Evolutionary conservation across 345 rosid species (phyloP), one percentile per base, ranked within the genome.

Genomic region (Populus deltoides): DNA sequence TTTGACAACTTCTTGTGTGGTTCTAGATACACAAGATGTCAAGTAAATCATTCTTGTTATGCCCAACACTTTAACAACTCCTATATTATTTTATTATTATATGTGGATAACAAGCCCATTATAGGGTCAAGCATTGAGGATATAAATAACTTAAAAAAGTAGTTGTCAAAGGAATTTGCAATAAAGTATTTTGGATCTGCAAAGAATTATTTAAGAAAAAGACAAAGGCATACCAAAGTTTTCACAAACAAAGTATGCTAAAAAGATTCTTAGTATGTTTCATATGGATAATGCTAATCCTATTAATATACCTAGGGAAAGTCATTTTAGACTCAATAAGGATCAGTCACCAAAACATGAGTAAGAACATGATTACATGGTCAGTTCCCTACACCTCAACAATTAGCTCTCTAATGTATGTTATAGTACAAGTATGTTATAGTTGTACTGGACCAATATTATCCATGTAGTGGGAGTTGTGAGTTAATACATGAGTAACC

Each of bases 391-490:
- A 0, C 11, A 41, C 3, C 1, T 4, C 3, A 47, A 13, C 6
- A 0, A 47, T 13, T 13, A 5, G 5, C 6, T 15, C 1, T 15
- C 18, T 47, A 0, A 47, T 47, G 5, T 15, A 15, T 15, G 6
- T 1, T 4, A 47, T 13, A 5, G n/a, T n/a, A n/a, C n/a, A n/a
- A n/a, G 5, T 15, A 15, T 15, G 6, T 1, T 4, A 47, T 15
- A 5, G 7, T 47, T 47, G 5, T 15, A 15, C 2, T 16, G 3
- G 1, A 47, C 1, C 0, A 1, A 15, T 5, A 47, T 15, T 5
- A 12, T 1, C 5, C 1, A 3, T 13, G 1, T 13, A 13, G 1
- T 15, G 17, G 0, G 7, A 15, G 18, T 47, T 4, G 1, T 4
- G 18, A 15, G 6, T 7, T 1, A 15, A 47, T 47, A 47, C 20